Evolutionary conservation across 352 stramenopile genomes (phyloP).

Genomic region (Pythium periplocum): DNA sequence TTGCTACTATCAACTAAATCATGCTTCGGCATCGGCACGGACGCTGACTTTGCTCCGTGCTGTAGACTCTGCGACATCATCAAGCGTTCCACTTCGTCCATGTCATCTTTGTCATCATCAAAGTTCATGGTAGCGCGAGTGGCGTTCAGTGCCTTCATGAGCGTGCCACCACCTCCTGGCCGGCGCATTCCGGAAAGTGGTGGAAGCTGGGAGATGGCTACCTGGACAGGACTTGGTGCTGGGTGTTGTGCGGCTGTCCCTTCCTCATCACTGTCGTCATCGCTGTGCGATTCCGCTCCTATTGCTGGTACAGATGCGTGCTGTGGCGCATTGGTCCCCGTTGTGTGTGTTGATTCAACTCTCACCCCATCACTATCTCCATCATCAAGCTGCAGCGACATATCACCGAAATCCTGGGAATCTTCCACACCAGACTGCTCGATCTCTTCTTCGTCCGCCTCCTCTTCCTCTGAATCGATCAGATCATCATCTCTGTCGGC

Average conservation of each 20-base stretch:
- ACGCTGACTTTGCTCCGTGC: neutral
- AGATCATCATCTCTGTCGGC: conserved; percentile 11
- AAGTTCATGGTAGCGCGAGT: conserved; percentile 5
- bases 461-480: conserved; percentile 16
- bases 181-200: conserved; percentile 3
- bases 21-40: too few species aligned
- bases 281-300: conserved; percentile 4
- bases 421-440: neutral
- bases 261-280: conserved; percentile 19
- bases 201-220: conserved; percentile 2
- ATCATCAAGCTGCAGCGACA: neutral
- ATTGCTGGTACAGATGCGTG: neutral
- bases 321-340: conserved; percentile 2
- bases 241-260: neutral
- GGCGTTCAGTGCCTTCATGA: conserved; percentile 17
- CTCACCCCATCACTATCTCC: neutral
- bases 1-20: too few species aligned
- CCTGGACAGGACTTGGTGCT: neutral
- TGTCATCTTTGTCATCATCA: neutral
- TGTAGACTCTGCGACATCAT: conserved; percentile 4
- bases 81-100: neutral
- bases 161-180: conserved; percentile 2
- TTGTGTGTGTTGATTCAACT: neutral
- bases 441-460: conserved; percentile 2
- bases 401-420: neutral